phyloP scores from a whole-genome alignment of 208 protist species.

The Novymonas esmeraldas region DNA sequence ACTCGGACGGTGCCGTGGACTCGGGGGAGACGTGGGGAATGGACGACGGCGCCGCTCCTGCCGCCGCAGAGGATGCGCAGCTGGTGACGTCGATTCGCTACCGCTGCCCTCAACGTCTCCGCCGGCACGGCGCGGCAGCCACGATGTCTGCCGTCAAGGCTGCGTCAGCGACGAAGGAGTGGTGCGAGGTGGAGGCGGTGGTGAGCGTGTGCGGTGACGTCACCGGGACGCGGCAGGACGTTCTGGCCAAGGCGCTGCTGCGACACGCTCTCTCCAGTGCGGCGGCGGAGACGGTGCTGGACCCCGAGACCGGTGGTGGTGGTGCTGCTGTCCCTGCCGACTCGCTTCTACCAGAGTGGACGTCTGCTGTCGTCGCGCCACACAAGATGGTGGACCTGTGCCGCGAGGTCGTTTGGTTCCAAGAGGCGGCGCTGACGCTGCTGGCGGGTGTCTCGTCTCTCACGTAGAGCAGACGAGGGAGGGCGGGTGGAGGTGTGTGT shows the following conservation, averaged over 20 bases:
- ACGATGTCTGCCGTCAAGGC: neutral
- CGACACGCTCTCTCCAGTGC: constrained; percentile 7
- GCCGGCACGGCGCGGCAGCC: neutral
- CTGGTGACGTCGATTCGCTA: constrained; percentile 27
- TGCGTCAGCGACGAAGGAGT: neutral
- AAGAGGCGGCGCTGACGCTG: constrained; percentile 22
- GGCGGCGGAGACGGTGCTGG: neutral
- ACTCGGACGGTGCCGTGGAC: neutral
- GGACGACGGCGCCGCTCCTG: neutral
- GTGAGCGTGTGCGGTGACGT: constrained; percentile 26
- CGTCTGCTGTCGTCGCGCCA: constrained; percentile 9
- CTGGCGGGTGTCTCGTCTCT: constrained; percentile 13
- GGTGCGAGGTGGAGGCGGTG: constrained; percentile 12
- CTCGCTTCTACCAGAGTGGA: constrained; percentile 10
- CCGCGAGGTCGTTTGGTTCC: constrained; percentile 16
- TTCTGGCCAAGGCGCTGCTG: constrained; percentile 14
- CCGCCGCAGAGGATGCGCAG: constrained; percentile 18
- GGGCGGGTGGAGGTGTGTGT: no score
- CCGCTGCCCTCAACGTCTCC: constrained; percentile 3
- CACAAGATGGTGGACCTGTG: constrained; percentile 19
- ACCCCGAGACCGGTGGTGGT: no score
- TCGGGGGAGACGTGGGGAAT: no score
- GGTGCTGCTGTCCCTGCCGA: neutral
- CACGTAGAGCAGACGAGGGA: neutral
- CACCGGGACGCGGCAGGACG: neutral